phyloP scores from a whole-genome alignment of 148 eudicot species.

The Chenopodium suecicum region DNA sequence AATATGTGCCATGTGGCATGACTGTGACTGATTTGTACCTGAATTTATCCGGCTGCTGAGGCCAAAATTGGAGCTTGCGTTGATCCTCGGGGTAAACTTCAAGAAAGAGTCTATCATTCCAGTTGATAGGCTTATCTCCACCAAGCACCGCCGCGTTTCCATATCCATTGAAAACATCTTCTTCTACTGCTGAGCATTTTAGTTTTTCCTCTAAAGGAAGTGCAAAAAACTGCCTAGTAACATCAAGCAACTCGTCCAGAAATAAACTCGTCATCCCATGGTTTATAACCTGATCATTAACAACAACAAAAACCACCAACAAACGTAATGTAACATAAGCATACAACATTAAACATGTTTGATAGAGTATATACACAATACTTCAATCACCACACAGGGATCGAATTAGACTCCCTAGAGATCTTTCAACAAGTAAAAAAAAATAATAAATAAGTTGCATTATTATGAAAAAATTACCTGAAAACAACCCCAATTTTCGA shows the following conservation, averaged over 20 bases:
- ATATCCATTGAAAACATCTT: constrained; percentile 45
- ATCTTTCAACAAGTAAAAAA: too few species aligned
- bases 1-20: too few species aligned
- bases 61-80: constrained; percentile 35
- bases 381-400: too few species aligned
- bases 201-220: constrained; percentile 48
- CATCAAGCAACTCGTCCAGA: constrained; percentile 49
- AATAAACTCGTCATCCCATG: constrained; percentile 56
- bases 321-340: not conserved
- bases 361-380: too few species aligned
- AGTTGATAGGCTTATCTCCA: constrained; percentile 33
- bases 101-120: constrained; percentile 20
- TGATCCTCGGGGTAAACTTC: constrained; percentile 35
- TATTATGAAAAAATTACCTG: too few species aligned
- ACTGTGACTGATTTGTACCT: constrained; percentile 6
- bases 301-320: not conserved
- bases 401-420: too few species aligned
- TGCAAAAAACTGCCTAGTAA: constrained; percentile 48
- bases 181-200: constrained; percentile 20
- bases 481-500: not conserved
- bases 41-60: constrained; percentile 19
- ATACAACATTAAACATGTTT: too few species aligned
- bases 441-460: too few species aligned
- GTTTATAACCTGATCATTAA: constrained; percentile 41
- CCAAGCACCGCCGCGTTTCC: constrained; percentile 32